Base-by-base conservation (phyloP, 768 basidiomycete genomes). In the Mycena venus region DNA sequence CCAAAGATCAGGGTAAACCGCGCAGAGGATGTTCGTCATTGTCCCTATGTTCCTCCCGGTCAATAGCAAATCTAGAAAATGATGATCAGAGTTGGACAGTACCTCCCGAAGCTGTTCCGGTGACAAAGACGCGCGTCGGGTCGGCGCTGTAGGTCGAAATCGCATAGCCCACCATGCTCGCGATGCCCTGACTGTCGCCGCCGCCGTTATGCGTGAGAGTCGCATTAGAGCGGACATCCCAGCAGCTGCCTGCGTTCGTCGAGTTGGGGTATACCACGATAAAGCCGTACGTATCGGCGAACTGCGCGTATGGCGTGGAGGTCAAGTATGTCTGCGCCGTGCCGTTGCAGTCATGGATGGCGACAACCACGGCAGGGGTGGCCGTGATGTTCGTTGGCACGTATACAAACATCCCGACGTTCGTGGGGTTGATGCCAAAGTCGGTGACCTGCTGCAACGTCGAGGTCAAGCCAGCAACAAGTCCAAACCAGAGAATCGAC, bases 131-230 rank as follows among this genome's bases (percentile, higher is more conserved):
- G 44, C 85, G 84, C n/a, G 70, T 77, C 3, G 87, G 44, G 73
- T 90, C 86, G 42, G 89, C 89, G 38, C 84, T 84, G 71, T 83
- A 89, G 81, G 84, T 89, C 23, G 81, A 62, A 59, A 91, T 87
- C 19, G 90, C 88, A 75, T 85, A 90, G 40, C 84, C 83, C 44
- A 88, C 84, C 79, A 86, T 85, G 25, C 82, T 86, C 0, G 84
- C 88, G 73, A 91, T 90, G 10, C 83, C 88, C 29, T 87, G 83
- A 9, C 90, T 90, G 80, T 91, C 90, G 27, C 90, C 87, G 8
- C 90, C 90, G 17, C 82, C 86, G 77, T 91, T 84, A 77, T 91
- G 90, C 23, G 86, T 90, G 73, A 91, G 84, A 6, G 90, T 90
- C 38, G 81, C 87, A 64, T 78, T 85, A 38, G 87, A 85, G 77